These are phyloP conservation scores for Raddia distichophylla DNA, from an alignment of 176 grass and related monocot species.

Conservation along the genomic window DNA sequence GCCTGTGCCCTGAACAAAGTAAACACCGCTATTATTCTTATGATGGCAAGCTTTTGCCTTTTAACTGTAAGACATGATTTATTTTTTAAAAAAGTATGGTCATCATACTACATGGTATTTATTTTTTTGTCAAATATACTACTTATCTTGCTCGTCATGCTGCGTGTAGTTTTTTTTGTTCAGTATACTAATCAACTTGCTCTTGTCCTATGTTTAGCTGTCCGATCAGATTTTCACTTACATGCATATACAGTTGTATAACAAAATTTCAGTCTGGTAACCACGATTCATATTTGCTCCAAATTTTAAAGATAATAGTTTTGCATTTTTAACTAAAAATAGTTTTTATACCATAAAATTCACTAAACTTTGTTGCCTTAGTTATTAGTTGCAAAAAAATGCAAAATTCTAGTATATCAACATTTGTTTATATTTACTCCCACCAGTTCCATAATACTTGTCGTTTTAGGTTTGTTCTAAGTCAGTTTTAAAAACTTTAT, in stretches of 20 bases:
- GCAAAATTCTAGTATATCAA: not conserved
- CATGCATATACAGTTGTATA: not conserved
- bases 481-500: too few relatives aligned
- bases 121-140: not conserved
- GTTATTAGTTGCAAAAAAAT: not conserved
- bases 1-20: not conserved
- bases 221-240: not conserved
- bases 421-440: not conserved
- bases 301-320: not conserved
- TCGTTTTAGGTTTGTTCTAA: too few relatives aligned
- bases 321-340: too few relatives aligned
- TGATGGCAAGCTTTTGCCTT: not conserved
- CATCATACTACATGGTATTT: not conserved
- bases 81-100: not conserved
- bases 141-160: not conserved
- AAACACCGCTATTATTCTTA: too few relatives aligned
- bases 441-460: too few relatives aligned
- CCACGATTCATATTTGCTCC: not conserved
- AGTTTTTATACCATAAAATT: not conserved
- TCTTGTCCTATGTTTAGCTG: not conserved
- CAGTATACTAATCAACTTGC: not conserved
- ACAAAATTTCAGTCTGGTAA: not conserved
- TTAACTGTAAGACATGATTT: not conserved
- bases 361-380: not conserved
- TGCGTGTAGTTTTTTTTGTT: not conserved